These are phyloP conservation scores for Eimeria praecox DNA, from an alignment of 169 alveolate species.

Conservation along the genomic window DNA sequence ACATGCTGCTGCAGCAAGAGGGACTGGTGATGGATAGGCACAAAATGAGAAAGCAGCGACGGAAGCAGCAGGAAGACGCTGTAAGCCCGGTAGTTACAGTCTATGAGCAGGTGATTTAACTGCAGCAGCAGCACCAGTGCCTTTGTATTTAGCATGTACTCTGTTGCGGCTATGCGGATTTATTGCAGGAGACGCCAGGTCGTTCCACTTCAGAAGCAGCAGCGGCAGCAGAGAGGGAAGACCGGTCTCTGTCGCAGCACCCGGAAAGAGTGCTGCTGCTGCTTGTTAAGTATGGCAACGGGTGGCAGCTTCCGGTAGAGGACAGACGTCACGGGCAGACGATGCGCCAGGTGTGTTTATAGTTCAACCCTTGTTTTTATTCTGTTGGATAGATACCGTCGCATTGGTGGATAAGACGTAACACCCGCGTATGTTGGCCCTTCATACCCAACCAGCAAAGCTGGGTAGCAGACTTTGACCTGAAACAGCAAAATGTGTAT, in stretches of 20 bases:
- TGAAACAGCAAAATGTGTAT: not conserved
- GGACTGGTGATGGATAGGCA: slow-evolving; percentile 51
- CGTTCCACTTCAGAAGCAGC: slow-evolving; percentile 33
- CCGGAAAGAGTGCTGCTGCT: slow-evolving; percentile 75
- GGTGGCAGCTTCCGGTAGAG: slow-evolving; percentile 81
- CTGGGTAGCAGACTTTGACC: not conserved
- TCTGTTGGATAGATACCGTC: not conserved
- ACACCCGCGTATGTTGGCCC: no score
- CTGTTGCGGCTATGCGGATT: not conserved
- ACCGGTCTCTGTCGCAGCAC: slow-evolving; percentile 63
- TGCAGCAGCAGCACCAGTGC: slow-evolving; percentile 1
- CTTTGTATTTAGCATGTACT: not conserved
- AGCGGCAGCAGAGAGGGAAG: slow-evolving; percentile 53
- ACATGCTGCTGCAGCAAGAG: slow-evolving; percentile 75
- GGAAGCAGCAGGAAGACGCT: slow-evolving; percentile 62
- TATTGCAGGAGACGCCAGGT: slow-evolving; percentile 12
- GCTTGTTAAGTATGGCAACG: slow-evolving; percentile 71
- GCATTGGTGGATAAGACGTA: no score
- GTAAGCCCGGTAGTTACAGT: not conserved
- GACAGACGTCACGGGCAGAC: slow-evolving; percentile 80
- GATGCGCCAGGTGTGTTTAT: slow-evolving; percentile 77
- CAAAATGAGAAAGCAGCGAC: slow-evolving; percentile 18
- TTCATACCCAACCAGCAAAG: no score
- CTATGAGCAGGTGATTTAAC: not conserved
- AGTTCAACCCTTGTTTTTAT: not conserved